Conservation (phyloP, 768 basidiomycete species). For the Megacollybia marginata region DNA sequence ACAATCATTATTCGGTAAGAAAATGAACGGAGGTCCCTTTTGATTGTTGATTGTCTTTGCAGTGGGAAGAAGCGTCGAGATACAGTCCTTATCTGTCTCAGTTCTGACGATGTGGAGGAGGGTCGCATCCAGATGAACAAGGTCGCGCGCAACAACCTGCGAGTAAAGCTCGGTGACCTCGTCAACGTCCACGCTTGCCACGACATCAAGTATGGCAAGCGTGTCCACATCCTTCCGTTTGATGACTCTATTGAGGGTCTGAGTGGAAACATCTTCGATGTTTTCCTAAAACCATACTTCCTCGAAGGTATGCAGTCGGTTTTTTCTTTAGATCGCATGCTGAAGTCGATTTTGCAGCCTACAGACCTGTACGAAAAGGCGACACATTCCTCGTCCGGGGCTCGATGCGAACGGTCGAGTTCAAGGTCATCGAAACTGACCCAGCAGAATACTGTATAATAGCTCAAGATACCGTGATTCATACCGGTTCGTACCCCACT, state of each 20-base stretch:
- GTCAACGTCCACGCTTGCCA: constrained; percentile 93
- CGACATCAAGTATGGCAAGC: constrained; percentile 99
- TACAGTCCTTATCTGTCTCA: constrained; percentile 94
- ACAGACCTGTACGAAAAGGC: constrained; percentile 92
- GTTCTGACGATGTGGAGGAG: constrained; percentile 95
- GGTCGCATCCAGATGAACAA: constrained; percentile 99
- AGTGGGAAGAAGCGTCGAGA: constrained; percentile 98
- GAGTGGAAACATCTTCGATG: constrained; percentile 97
- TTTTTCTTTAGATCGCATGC: neutral
- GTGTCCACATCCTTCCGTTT: constrained; percentile 93
- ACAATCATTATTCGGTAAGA: constrained; percentile 87
- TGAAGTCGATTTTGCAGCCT: constrained; percentile 37
- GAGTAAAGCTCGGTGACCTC: constrained; percentile 95
- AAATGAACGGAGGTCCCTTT: neutral
- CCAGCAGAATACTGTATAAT: constrained; percentile 98
- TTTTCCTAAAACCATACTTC: constrained; percentile 99
- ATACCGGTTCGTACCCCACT: constrained; percentile 51
- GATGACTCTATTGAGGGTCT: constrained; percentile 98
- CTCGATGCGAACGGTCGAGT: constrained; percentile 97
- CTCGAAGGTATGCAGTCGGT: constrained; percentile 60
- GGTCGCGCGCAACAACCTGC: constrained; percentile 98
- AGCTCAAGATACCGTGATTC: constrained; percentile 97
- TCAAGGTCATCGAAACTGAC: constrained; percentile 98
- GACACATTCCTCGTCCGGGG: constrained; percentile 99
- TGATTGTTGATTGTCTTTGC: constrained; percentile 2